Conservation (phyloP, 345 rosid genomes). For the Rhodomyrtus tomentosa region DNA sequence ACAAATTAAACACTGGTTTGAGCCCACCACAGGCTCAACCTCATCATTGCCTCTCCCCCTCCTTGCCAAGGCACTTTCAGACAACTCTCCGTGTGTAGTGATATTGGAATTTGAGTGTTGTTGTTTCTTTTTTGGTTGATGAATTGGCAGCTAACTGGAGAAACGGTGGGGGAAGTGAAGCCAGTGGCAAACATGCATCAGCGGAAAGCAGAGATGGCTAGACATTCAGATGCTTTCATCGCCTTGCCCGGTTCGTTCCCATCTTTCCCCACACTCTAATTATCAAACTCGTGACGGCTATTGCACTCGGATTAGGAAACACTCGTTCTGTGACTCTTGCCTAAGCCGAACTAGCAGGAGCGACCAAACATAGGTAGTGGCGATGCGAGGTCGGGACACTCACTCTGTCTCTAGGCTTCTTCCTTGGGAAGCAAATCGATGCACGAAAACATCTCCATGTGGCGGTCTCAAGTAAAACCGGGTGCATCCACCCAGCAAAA, state of each 20-base stretch:
- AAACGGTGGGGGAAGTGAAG: slow-evolving; percentile 23
- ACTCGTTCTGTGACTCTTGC: neutral
- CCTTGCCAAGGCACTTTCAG: neutral
- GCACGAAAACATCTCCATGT: neutral
- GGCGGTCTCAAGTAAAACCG: neutral
- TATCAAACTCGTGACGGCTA: neutral
- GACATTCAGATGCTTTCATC: slow-evolving; percentile 22
- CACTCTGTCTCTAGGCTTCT: neutral
- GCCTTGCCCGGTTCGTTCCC: slow-evolving; percentile 16
- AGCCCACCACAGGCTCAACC: neutral
- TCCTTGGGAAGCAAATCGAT: neutral
- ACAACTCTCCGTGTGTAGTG: neutral
- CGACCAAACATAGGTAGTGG: neutral
- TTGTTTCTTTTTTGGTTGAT: neutral
- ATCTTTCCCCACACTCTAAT: neutral
- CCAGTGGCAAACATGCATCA: slow-evolving; percentile 25
- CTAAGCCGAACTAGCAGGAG: neutral
- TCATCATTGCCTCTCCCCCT: neutral
- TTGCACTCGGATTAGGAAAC: neutral
- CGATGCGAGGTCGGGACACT: neutral
- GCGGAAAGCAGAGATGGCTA: slow-evolving; percentile 24
- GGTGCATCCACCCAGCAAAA: neutral
- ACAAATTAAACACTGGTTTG: neutral
- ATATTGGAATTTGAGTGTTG: neutral
- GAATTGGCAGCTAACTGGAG: slow-evolving; percentile 13